phyloP scores from a whole-genome alignment of 2,329 filamentous ascomycete genomes.

The Pestalotiopsis sp. region DNA sequence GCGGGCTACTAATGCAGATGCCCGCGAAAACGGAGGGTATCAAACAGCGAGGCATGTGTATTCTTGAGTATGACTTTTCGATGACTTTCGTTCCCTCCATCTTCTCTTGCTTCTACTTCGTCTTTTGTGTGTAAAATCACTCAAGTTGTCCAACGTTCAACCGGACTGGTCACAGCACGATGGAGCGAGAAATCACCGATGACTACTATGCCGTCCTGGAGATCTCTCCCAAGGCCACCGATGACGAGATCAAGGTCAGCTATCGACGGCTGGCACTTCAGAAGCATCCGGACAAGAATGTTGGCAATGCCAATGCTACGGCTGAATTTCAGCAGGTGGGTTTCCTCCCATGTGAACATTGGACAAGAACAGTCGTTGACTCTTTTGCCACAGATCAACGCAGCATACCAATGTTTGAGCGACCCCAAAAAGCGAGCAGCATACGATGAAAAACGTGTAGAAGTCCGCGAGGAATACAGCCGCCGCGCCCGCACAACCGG shows the following conservation, averaged over 20 bases:
- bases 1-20: background rate
- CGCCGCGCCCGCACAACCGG: background rate
- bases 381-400: background rate
- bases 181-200: background rate
- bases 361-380: background rate
- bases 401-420: background rate
- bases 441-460: background rate
- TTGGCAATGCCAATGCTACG: background rate
- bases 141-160: background rate
- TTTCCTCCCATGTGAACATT: background rate
- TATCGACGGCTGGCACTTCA: background rate
- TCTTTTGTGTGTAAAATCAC: background rate
- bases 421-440: background rate
- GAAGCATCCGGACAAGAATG: slow-evolving; percentile 3
- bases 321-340: background rate
- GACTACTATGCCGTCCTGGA: slow-evolving; percentile 2
- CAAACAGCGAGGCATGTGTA: background rate
- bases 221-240: background rate
- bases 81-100: background rate
- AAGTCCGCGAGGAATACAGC: background rate
- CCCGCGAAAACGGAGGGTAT: background rate
- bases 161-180: background rate
- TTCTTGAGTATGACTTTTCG: background rate
- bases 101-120: background rate
- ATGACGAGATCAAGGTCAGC: background rate